A percentile compares a stretch with the other conserved stretches of the same genome.
Conservation (phyloP, 768 basidiomycete species). For the Lactarius sanguifluus region DNA sequence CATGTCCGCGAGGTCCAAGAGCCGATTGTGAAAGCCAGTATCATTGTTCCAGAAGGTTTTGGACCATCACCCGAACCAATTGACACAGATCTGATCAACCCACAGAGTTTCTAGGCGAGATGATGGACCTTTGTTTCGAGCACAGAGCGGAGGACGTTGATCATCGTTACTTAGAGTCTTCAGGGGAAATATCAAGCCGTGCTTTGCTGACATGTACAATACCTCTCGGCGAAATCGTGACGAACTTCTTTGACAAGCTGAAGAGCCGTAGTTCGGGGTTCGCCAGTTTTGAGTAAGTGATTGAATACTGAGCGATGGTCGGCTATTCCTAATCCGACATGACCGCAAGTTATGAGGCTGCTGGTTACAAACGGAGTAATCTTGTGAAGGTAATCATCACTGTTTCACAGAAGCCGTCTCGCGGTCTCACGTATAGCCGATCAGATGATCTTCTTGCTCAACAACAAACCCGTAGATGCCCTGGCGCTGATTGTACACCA, state of each 20-base stretch:
- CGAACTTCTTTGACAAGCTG: conserved; percentile 91
- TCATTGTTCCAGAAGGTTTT: conserved; percentile 89
- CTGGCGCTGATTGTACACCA: conserved; percentile 89
- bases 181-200: conserved; percentile 53
- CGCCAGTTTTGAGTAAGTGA: conserved; percentile 83
- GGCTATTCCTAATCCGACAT: conserved; percentile 10
- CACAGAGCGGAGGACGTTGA: conserved; percentile 84
- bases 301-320: background rate
- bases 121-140: conserved; percentile 91
- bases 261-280: conserved; percentile 92
- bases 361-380: conserved; percentile 79
- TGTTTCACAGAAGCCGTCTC: conserved; percentile 11
- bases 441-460: conserved; percentile 89
- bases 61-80: background rate
- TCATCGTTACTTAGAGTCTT: conserved; percentile 76
- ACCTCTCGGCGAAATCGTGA: conserved; percentile 92
- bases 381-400: conserved; percentile 66
- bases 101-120: conserved; percentile 87
- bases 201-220: conserved; percentile 79
- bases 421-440: conserved; percentile 7
- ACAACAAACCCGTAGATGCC: conserved; percentile 88
- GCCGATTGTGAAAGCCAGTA: conserved; percentile 89
- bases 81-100: background rate
- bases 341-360: conserved; percentile 81
- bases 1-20: conserved; percentile 81